phyloP scores from a whole-genome alignment of 1,139 yeast genomes.

The Taphrina populina region DNA sequence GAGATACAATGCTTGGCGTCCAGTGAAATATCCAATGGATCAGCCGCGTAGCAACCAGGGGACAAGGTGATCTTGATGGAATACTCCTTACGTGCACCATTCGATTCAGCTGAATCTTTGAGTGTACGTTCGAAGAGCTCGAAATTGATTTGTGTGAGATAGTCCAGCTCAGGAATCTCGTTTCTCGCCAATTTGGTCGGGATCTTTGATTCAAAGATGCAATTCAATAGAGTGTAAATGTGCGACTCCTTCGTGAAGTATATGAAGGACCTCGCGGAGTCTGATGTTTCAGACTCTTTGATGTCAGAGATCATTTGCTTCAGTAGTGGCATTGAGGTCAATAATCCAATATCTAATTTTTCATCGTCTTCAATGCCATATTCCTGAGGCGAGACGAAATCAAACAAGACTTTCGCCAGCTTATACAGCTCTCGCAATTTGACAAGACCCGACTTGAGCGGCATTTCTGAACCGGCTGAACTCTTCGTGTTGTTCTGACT shows the following conservation, averaged over 20 bases:
- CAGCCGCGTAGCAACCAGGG: constrained; percentile 98
- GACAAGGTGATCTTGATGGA: constrained; percentile 84
- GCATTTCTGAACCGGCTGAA: constrained; percentile 9
- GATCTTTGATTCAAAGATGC: constrained; percentile 87
- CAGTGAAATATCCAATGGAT: constrained; percentile 92
- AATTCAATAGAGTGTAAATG: constrained; percentile 86
- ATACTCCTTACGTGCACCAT: constrained; percentile 72
- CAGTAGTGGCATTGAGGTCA: constrained; percentile 91
- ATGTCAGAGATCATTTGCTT: constrained; percentile 81
- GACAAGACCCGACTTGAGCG: constrained; percentile 33
- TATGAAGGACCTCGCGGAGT: constrained; percentile 77
- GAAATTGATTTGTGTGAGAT: constrained; percentile 89
- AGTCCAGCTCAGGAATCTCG: constrained; percentile 93
- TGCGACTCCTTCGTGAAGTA: constrained; percentile 97
- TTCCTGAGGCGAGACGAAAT: constrained; percentile 96
- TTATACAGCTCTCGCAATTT: constrained; percentile 78
- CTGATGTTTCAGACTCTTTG: constrained; percentile 72
- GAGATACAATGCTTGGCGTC: constrained; percentile 97
- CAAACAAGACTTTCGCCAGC: constrained; percentile 88
- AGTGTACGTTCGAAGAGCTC: constrained; percentile 68
- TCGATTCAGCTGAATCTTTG: constrained; percentile 45
- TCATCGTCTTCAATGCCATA: constrained; percentile 96
- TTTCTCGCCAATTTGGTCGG: constrained; percentile 93
- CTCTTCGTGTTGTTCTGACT: constrained; percentile 13
- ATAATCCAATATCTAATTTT: constrained; percentile 88